phyloP scores from a whole-genome alignment of 2,329 filamentous ascomycete genomes.

The Nothopassalora personata region DNA sequence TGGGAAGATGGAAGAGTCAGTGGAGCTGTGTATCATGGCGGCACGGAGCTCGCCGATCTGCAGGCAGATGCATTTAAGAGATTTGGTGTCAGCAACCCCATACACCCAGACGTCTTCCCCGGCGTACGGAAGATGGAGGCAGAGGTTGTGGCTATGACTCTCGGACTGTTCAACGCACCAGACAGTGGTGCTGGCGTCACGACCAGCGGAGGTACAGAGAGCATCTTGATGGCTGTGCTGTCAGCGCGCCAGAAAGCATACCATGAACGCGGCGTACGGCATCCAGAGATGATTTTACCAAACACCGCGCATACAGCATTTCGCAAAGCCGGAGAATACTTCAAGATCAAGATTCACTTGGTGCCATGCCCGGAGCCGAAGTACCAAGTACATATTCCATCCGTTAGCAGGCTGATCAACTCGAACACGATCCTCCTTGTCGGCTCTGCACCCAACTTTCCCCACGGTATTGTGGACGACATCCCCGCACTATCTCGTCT shows the following conservation, averaged over 20 bases:
- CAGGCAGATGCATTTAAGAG: conserved; percentile 90
- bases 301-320: conserved; percentile 95
- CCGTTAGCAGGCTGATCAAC: conserved; percentile 81
- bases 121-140: conserved; percentile 99
- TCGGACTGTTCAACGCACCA: conserved; percentile 75
- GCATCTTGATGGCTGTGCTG: conserved; percentile 91
- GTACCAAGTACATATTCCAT: conserved; percentile 76
- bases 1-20: conserved; percentile 97
- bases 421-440: conserved; percentile 90
- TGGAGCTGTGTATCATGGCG: conserved; percentile 94
- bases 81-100: conserved; percentile 93
- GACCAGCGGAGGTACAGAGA: conserved; percentile 90
- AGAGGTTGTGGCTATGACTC: conserved; percentile 91
- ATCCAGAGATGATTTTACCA: conserved; percentile 96
- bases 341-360: conserved; percentile 89
- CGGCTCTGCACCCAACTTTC: conserved; percentile 94
- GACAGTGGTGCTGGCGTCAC: conserved; percentile 79
- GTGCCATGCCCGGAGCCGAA: conserved; percentile 78
- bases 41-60: conserved; percentile 70
- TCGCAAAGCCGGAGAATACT: conserved; percentile 90
- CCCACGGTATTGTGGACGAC: conserved; percentile 96
- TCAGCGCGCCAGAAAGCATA: conserved; percentile 86
- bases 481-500: conserved; percentile 79
- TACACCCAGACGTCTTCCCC: conserved; percentile 97
- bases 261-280: conserved; percentile 75